These are phyloP conservation scores for Saturnispora zaruensis DNA, from an alignment of 805 yeast species.

Conservation along the genomic window DNA sequence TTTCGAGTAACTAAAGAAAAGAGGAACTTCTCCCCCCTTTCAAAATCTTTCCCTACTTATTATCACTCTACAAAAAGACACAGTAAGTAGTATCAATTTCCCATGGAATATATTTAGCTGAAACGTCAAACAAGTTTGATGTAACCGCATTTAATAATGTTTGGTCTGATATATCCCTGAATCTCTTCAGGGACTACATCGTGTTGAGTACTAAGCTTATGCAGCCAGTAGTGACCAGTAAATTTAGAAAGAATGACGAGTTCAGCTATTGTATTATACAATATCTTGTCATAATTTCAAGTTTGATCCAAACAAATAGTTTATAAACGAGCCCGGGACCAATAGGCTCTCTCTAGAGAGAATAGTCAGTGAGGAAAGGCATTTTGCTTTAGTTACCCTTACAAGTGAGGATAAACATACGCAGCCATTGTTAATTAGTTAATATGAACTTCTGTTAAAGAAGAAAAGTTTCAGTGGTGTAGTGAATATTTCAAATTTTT, in stretches of 20 bases:
- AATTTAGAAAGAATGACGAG: slow-evolving; percentile 30
- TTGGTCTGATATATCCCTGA: background rate
- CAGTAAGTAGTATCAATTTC: slow-evolving; percentile 20
- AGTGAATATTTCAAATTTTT: background rate
- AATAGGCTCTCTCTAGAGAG: slow-evolving; percentile 2
- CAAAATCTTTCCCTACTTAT: slow-evolving; percentile 2
- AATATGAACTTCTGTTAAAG: slow-evolving; percentile 3
- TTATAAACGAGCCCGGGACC: slow-evolving; percentile 11
- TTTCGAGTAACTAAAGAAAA: background rate
- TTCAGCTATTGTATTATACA: background rate
- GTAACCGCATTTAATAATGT: slow-evolving; percentile 2
- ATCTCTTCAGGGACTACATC: slow-evolving; percentile 22
- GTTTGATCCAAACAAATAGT: slow-evolving; percentile 17
- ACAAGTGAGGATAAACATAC: slow-evolving; percentile 10
- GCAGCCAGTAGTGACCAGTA: slow-evolving; percentile 14
- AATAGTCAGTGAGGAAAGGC: slow-evolving; percentile 1
- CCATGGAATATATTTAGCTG: slow-evolving; percentile 29
- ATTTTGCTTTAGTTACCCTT: background rate
- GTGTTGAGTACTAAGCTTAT: background rate
- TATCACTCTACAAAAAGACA: slow-evolving; percentile 2
- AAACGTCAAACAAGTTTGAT: slow-evolving; percentile 13
- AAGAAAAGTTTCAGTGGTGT: background rate
- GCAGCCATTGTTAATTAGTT: slow-evolving; percentile 21
- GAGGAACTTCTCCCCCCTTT: background rate
- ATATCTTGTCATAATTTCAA: slow-evolving; percentile 28